These are phyloP conservation scores for Aschersonia sp. DNA, from an alignment of 2,329 filamentous ascomycete genomes.

Conservation along the genomic window DNA sequence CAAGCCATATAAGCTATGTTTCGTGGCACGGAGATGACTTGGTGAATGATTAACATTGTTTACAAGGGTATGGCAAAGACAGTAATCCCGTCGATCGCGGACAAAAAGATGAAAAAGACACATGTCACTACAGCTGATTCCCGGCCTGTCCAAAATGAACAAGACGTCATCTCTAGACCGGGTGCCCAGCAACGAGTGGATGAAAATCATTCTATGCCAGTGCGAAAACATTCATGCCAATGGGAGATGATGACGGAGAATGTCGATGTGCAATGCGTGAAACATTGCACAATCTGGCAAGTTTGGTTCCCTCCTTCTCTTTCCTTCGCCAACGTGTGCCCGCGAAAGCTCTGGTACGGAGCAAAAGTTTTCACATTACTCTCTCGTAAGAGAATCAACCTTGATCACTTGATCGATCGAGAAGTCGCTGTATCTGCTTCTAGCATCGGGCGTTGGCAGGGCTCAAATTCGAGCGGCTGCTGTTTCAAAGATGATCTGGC, in stretches of 20 bases:
- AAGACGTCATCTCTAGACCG: constrained; percentile 40
- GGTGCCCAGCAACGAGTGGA: constrained; percentile 41
- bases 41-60: no score
- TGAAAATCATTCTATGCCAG: constrained; percentile 34
- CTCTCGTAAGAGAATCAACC: no score
- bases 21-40: no score
- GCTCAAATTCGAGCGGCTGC: neutral
- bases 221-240: constrained; percentile 40
- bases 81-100: no score
- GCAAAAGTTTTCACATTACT: no score
- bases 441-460: neutral
- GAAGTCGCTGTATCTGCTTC: neutral
- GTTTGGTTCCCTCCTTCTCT: neutral
- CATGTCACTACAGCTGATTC: constrained; percentile 47
- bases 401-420: no score
- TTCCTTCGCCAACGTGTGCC: neutral
- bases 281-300: constrained; percentile 21
- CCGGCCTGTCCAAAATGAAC: constrained; percentile 35
- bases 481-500: no score
- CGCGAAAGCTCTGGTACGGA: neutral
- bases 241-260: constrained; percentile 25
- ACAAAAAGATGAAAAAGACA: neutral
- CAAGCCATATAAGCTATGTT: no score
- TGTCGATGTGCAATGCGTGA: constrained; percentile 28
- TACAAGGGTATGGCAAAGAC: no score